These are phyloP conservation scores for Saccharomyces jurei DNA, from an alignment of 805 yeast genomes.

Conservation along the genomic window DNA sequence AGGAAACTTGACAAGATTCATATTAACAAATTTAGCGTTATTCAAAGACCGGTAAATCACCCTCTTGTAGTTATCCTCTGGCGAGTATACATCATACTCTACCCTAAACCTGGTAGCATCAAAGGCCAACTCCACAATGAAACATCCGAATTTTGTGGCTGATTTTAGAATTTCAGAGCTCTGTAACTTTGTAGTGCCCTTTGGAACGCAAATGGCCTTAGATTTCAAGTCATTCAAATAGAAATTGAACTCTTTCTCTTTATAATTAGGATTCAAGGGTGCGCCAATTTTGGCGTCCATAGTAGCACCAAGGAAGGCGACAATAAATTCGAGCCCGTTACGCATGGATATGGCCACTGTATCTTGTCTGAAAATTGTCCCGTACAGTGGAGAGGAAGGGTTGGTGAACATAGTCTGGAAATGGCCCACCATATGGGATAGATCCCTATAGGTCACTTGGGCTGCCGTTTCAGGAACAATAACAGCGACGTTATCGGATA, in stretches of 20 bases:
- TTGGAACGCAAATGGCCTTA: slow-evolving; percentile 49
- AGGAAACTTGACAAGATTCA: slow-evolving; percentile 26
- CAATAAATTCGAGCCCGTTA: slow-evolving; percentile 51
- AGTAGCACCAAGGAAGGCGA: slow-evolving; percentile 49
- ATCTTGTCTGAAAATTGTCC: slow-evolving; percentile 31
- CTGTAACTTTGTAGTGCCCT: slow-evolving; percentile 30
- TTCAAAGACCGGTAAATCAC: slow-evolving; percentile 20
- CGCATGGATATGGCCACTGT: slow-evolving; percentile 55
- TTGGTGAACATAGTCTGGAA: slow-evolving; percentile 41
- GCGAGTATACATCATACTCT: slow-evolving; percentile 33
- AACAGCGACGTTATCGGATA: slow-evolving; percentile 36
- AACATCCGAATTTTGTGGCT: slow-evolving; percentile 40
- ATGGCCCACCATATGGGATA: slow-evolving; percentile 39
- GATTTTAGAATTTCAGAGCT: slow-evolving; percentile 41
- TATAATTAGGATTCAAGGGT: slow-evolving; percentile 60
- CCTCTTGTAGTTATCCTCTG: slow-evolving; percentile 21
- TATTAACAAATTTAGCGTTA: slow-evolving; percentile 29
- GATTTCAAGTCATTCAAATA: slow-evolving; percentile 55
- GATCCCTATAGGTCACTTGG: slow-evolving; percentile 36
- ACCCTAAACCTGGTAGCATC: slow-evolving; percentile 34
- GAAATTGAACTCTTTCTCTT: slow-evolving; percentile 53
- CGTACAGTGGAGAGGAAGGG: slow-evolving; percentile 35
- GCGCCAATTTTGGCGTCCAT: slow-evolving; percentile 54
- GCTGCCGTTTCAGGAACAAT: slow-evolving; percentile 41
- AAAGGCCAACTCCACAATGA: slow-evolving; percentile 47